Conservation (phyloP, 805 yeast species). For the Saccharomycopsis fibuligera region DNA sequence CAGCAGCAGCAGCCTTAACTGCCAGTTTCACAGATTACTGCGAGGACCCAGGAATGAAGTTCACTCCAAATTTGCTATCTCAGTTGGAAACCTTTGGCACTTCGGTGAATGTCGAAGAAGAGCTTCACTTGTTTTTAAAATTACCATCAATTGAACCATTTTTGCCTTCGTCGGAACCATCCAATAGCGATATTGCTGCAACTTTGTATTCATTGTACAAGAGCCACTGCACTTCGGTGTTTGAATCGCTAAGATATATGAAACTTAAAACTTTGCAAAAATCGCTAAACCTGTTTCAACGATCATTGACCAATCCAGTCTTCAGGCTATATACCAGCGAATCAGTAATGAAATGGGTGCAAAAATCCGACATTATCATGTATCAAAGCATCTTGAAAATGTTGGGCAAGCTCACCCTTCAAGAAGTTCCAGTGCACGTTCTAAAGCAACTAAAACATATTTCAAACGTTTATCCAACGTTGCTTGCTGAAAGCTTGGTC, state of each 20-base stretch:
- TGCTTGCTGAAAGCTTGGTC: conserved; percentile 33
- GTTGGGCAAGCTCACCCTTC: conserved; percentile 56
- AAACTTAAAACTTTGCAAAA: conserved; percentile 54
- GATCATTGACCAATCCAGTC: conserved; percentile 56
- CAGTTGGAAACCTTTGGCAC: conserved; percentile 24
- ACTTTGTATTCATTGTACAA: conserved; percentile 58
- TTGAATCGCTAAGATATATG: conserved; percentile 62
- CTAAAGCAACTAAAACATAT: conserved; percentile 48
- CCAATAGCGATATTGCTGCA: conserved; percentile 52
- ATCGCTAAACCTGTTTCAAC: conserved; percentile 46
- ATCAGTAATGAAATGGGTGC: conserved; percentile 53
- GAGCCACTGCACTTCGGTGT: conserved; percentile 55
- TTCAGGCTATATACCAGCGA: conserved; percentile 49
- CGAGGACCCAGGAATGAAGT: conserved; percentile 17
- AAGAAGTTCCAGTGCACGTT: conserved; percentile 53
- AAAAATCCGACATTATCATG: conserved; percentile 58
- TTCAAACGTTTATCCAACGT: conserved; percentile 41
- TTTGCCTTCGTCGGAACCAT: conserved; percentile 30
- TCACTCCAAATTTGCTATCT: conserved; percentile 23
- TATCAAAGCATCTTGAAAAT: conserved; percentile 49
- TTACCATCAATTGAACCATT: conserved; percentile 29
- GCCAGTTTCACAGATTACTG: too few species aligned
- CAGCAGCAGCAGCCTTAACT: not conserved
- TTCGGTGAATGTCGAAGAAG: conserved; percentile 4
- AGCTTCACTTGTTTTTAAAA: not conserved